phyloP scores from a whole-genome alignment of 2,329 filamentous ascomycete species.

The Paraphaeosphaeria minitans region DNA sequence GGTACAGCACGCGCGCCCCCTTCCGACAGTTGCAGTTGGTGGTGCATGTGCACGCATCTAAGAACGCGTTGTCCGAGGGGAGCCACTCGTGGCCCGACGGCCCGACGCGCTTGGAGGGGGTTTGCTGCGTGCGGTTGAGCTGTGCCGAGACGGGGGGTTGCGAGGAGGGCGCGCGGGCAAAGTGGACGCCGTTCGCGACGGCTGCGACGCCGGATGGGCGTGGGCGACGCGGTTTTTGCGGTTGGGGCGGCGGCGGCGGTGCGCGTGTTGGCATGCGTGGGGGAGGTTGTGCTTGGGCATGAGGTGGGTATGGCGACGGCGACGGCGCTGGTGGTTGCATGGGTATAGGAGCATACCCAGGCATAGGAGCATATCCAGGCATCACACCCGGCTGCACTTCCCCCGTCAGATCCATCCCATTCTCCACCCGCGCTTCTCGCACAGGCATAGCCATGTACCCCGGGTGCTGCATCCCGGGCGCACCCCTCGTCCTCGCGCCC shows the following conservation, averaged over 20 bases:
- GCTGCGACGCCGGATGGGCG: constrained; percentile 12
- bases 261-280: neutral
- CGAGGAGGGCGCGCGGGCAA: neutral
- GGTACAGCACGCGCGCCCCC: constrained; percentile 34
- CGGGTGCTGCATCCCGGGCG: constrained; percentile 1
- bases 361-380: neutral
- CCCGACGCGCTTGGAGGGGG: constrained; percentile 13
- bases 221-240: neutral
- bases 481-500: constrained; percentile 5
- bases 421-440: neutral
- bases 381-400: neutral
- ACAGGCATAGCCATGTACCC: neutral
- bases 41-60: constrained; percentile 39
- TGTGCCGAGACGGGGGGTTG: constrained; percentile 10
- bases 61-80: constrained; percentile 25
- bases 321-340: neutral
- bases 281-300: neutral
- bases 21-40: constrained; percentile 35
- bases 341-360: neutral
- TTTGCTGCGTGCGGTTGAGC: constrained; percentile 21
- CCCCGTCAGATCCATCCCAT: neutral
- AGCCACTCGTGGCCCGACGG: constrained; percentile 31
- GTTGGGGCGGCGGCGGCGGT: neutral
- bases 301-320: neutral
- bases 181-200: constrained; percentile 23